Conservation (phyloP, 257 asterid species). For the Henckelia pumila region DNA sequence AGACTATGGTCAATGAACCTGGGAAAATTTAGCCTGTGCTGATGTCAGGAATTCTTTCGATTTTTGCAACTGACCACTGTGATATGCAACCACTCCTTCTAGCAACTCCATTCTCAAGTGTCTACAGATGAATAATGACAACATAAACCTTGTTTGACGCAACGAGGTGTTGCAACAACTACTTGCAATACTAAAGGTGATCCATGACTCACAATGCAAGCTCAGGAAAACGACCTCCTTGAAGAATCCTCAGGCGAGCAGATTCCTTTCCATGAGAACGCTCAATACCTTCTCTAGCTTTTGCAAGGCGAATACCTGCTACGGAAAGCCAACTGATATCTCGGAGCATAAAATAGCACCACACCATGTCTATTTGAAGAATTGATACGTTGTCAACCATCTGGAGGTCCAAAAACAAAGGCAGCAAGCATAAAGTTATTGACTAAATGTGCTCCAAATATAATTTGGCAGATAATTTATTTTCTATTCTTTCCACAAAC, state of each 20-base stretch:
- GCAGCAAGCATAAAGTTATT: conserved; percentile 11
- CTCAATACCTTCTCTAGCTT: conserved; percentile 88
- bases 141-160: conserved; percentile 3
- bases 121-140: conserved; percentile 37
- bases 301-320: conserved; percentile 82
- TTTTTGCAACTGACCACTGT: conserved; percentile 65
- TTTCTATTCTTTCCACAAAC: not conserved
- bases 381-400: conserved; percentile 90
- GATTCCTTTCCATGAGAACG: conserved; percentile 94
- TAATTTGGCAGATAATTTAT: not conserved
- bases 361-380: conserved; percentile 94
- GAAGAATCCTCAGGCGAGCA: conserved; percentile 76
- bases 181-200: conserved; percentile 6
- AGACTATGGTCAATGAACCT: conserved; percentile 39
- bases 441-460: conserved; percentile 12
- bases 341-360: conserved; percentile 95
- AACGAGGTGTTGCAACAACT: conserved; percentile 20
- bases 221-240: conserved; percentile 84
- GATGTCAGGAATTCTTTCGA: conserved; percentile 56
- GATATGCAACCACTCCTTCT: conserved; percentile 92
- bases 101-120: conserved; percentile 83
- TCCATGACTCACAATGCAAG: conserved; percentile 61
- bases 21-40: conserved; percentile 65
- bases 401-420: conserved; percentile 40
- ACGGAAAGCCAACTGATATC: conserved; percentile 89